Percentiles rank a stretch among this genome's conserved stretches.
Conservation (phyloP, 148 eudicot genomes). For the Rheum nobile region DNA sequence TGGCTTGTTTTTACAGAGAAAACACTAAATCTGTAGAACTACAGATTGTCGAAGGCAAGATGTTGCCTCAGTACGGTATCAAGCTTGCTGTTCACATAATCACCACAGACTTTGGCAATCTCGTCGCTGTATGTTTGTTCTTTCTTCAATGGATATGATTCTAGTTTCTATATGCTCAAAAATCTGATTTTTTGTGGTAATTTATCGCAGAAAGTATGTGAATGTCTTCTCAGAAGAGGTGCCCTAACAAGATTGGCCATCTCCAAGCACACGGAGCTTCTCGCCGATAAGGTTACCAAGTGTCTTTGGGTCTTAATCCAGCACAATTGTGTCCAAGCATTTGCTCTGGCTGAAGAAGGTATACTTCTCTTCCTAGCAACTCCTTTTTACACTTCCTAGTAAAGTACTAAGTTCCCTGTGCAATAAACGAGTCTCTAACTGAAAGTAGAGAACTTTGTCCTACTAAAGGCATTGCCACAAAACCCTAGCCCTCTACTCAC, state of each 20-base stretch:
- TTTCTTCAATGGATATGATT: background rate
- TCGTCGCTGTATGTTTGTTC: conserved; percentile 37
- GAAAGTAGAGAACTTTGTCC: too few species aligned
- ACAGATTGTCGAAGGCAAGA: background rate
- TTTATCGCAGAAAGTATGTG: conserved; percentile 64
- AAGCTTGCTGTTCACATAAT: conserved; percentile 61
- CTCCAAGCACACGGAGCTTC: conserved; percentile 33
- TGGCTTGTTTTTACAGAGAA: too few species aligned
- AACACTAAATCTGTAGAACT: too few species aligned
- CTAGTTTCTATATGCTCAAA: background rate
- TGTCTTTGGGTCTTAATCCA: conserved; percentile 65
- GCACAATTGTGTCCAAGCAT: conserved; percentile 93
- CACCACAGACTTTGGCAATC: conserved; percentile 54
- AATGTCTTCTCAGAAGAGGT: conserved; percentile 71
- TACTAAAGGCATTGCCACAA: too few species aligned
- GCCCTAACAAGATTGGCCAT: conserved; percentile 35
- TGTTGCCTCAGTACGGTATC: conserved; percentile 41
- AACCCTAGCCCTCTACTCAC: too few species aligned
- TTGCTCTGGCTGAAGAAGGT: conserved; percentile 59
- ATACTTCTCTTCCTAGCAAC: background rate
- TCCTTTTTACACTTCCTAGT: too few species aligned
- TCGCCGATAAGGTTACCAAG: conserved; percentile 31
- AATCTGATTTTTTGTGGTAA: background rate
- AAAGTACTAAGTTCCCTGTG: too few species aligned
- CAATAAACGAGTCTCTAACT: too few species aligned